A percentile compares a stretch with the other conserved stretches of the same genome.
These are phyloP conservation scores for Hermanozyma aechmeae DNA, from an alignment of 805 yeast species.

Conservation along the genomic window DNA sequence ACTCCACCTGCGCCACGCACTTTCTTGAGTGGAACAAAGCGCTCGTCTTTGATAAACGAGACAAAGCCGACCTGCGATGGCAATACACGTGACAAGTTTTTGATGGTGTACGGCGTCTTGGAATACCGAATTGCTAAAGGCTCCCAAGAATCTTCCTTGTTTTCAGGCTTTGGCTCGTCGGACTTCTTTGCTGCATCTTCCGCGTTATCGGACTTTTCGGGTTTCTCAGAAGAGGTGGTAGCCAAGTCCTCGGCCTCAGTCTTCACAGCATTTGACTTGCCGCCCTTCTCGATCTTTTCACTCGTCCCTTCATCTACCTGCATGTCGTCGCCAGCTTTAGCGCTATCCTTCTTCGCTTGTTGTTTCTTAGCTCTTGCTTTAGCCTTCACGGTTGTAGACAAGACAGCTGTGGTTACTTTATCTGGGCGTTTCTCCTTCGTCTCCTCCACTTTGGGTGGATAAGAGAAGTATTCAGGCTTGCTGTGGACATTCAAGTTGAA, in stretches of 20 bases:
- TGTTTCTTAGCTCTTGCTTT: slow-evolving; percentile 79
- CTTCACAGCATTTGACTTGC: slow-evolving; percentile 5
- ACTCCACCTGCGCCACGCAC: slow-evolving; percentile 63
- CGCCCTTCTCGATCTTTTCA: slow-evolving; percentile 1
- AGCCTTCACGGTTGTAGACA: slow-evolving; percentile 91
- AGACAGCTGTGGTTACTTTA: slow-evolving; percentile 84
- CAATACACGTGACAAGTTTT: slow-evolving; percentile 78
- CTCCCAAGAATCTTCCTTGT: slow-evolving; percentile 12
- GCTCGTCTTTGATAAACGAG: slow-evolving; percentile 61
- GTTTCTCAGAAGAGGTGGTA: no score
- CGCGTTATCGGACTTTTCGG: slow-evolving; percentile 7
- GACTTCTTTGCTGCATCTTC: slow-evolving; percentile 5
- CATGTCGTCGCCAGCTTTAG: slow-evolving; percentile 39
- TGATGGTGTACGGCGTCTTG: slow-evolving; percentile 58
- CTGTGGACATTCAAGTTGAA: slow-evolving; percentile 75
- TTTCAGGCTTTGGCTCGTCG: slow-evolving; percentile 24
- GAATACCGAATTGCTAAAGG: slow-evolving; percentile 42
- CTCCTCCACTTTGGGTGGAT: slow-evolving; percentile 83
- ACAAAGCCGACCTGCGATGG: slow-evolving; percentile 84
- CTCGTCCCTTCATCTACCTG: slow-evolving; percentile 27
- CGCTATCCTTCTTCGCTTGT: slow-evolving; percentile 41
- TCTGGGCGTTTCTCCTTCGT: slow-evolving; percentile 76
- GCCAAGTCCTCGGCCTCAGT: slow-evolving; percentile 6
- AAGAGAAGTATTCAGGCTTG: slow-evolving; percentile 70
- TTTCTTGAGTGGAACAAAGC: slow-evolving; percentile 79